Evolutionary conservation across 371 early-diverging fungal species (phyloP).

Genomic region (Mortierella sp.): DNA sequence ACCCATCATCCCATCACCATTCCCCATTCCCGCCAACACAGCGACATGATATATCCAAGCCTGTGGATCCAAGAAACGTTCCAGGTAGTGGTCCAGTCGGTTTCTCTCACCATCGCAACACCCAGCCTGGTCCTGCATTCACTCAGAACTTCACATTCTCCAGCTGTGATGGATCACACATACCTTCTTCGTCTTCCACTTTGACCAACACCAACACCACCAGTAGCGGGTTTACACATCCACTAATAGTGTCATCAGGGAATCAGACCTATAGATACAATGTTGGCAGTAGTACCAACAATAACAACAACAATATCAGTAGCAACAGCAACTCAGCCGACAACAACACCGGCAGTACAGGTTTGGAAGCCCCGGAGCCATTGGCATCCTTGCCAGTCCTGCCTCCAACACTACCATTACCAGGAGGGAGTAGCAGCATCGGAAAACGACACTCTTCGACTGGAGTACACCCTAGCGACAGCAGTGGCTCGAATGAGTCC

Average conservation of each 20-base stretch:
- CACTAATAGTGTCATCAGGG: not conserved
- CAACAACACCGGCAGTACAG: conserved; percentile 3
- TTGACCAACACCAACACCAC: not conserved
- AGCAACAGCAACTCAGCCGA: conserved; percentile 1
- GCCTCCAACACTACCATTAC: conserved; percentile 20
- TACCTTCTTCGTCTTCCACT: not conserved
- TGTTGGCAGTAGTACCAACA: not conserved
- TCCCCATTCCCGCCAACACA: not conserved
- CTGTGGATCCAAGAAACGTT: too few relatives aligned
- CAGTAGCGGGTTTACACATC: not conserved
- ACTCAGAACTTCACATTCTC: conserved; percentile 6
- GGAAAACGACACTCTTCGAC: conserved; percentile 1
- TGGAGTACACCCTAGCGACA: not conserved
- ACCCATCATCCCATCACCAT: conserved; percentile 4
- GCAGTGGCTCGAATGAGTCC: not conserved
- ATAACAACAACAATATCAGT: not conserved
- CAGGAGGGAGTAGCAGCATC: not conserved
- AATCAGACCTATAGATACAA: conserved; percentile 7
- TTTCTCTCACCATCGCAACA: not conserved
- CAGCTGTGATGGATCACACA: not conserved
- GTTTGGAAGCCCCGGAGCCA: conserved; percentile 29
- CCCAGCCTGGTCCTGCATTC: conserved; percentile 4
- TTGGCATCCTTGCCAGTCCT: conserved; percentile 37
- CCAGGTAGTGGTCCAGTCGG: not conserved
- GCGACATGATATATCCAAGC: too few relatives aligned